Conservation (phyloP, 768 basidiomycete species). For the Tulasnella sp. region DNA sequence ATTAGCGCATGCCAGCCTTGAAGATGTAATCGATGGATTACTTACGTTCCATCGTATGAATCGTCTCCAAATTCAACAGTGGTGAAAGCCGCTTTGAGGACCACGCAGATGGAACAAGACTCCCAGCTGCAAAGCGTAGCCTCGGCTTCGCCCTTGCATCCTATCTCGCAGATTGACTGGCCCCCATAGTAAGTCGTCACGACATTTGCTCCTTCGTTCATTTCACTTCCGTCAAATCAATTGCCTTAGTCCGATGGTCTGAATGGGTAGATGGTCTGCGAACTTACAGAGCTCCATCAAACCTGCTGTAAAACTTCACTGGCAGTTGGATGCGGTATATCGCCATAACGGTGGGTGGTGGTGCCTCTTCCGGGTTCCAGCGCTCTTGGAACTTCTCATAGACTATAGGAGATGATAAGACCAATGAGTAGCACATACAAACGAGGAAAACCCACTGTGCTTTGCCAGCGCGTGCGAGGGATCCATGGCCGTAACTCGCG, state of each 20-base stretch:
- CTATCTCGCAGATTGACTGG: neutral
- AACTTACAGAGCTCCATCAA: neutral
- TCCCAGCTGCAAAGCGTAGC: neutral
- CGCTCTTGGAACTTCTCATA: neutral
- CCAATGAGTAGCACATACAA: neutral
- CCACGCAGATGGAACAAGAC: neutral
- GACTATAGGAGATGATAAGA: neutral
- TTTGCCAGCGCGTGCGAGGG: neutral
- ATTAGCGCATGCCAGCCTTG: neutral
- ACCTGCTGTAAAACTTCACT: neutral
- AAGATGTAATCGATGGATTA: neutral
- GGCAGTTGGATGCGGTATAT: neutral
- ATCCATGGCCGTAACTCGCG: neutral
- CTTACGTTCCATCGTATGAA: neutral
- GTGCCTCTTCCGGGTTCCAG: neutral
- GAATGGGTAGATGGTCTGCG: neutral
- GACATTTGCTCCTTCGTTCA: neutral
- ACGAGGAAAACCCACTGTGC: neutral
- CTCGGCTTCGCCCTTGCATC: neutral
- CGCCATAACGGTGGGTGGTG: neutral
- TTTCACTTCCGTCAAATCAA: neutral
- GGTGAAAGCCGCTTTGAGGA: neutral
- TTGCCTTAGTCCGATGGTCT: neutral
- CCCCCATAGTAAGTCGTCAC: neutral
- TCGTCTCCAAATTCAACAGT: neutral